These are phyloP conservation scores for Capronia americana DNA, from an alignment of 2,329 filamentous ascomycete genomes.

Conservation along the genomic window DNA sequence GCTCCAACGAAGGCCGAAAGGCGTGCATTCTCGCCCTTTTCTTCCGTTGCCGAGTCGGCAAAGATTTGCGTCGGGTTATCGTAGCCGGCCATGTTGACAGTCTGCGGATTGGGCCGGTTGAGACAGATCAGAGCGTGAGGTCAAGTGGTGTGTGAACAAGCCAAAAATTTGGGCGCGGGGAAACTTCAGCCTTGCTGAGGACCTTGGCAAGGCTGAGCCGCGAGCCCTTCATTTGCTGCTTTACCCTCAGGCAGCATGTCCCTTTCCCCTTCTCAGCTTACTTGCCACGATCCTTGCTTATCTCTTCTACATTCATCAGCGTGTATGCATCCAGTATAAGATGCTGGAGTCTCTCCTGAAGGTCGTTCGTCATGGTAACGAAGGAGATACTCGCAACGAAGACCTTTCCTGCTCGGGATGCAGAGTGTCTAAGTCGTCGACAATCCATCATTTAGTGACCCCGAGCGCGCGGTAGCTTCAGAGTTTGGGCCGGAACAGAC, in stretches of 20 bases:
- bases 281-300: conserved; percentile 20
- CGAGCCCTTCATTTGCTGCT: conserved; percentile 1
- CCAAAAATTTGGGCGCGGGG: conserved; percentile 20
- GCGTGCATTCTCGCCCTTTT: conserved; percentile 99
- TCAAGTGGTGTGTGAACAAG: not conserved
- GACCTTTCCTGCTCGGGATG: not conserved
- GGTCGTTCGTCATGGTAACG: not conserved
- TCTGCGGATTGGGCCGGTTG: not conserved
- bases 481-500: not conserved
- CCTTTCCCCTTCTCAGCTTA: conserved; percentile 10
- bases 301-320: not conserved
- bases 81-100: conserved; percentile 15
- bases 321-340: not conserved
- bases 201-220: conserved; percentile 2
- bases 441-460: not conserved
- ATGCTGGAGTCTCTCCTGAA: not conserved
- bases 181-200: conserved; percentile 7
- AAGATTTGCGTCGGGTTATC: conserved; percentile 94
- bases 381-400: not conserved
- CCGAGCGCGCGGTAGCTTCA: not conserved
- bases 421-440: not conserved
- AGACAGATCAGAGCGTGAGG: not conserved
- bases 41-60: conserved; percentile 92
- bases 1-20: conserved; percentile 97
- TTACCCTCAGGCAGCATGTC: not conserved